phyloP scores from a whole-genome alignment of 352 stramenopile genomes.

The Achlya hypogyna region DNA sequence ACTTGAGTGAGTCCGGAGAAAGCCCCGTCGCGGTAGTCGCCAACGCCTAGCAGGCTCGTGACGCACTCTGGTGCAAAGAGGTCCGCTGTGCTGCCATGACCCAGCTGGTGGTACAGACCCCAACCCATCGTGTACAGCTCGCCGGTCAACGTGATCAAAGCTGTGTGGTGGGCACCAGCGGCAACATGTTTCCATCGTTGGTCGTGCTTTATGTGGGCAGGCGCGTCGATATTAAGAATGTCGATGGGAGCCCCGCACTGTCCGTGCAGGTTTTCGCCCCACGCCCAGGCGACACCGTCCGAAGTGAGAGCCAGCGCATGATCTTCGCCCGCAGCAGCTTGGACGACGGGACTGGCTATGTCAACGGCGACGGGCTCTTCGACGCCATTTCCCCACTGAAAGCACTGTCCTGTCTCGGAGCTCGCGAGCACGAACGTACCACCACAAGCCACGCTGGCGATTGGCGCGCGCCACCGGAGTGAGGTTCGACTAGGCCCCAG shows the following conservation, averaged over 20 bases:
- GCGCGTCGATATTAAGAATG: background rate
- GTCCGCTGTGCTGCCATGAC: conserved; percentile 40
- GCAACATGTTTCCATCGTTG: conserved; percentile 21
- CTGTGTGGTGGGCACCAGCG: conserved; percentile 48
- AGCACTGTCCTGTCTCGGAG: conserved; percentile 21
- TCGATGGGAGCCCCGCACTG: conserved; percentile 36
- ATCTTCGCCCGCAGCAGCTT: conserved; percentile 40
- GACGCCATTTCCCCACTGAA: conserved; percentile 24
- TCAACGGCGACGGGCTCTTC: conserved; percentile 24
- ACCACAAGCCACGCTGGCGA: conserved; percentile 11
- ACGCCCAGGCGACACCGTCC: conserved; percentile 37
- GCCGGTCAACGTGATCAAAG: conserved; percentile 29
- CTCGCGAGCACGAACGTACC: conserved; percentile 25
- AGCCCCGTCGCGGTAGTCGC: background rate
- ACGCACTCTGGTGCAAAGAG: conserved; percentile 26
- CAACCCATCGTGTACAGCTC: conserved; percentile 60
- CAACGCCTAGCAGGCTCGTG: conserved; percentile 41
- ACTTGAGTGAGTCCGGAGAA: conserved; percentile 34
- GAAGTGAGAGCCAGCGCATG: conserved; percentile 52
- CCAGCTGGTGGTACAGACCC: conserved; percentile 72
- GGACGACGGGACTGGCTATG: conserved; percentile 3
- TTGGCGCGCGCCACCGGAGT: background rate
- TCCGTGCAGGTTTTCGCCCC: conserved; percentile 52
- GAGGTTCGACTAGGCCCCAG: conserved; percentile 13
- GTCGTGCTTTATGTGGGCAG: background rate